Evolutionary conservation across 768 basidiomycete genomes (phyloP), one percentile per base, ranked within the genome.

Genomic region (Rhodosporidiobolus sp.): DNA sequence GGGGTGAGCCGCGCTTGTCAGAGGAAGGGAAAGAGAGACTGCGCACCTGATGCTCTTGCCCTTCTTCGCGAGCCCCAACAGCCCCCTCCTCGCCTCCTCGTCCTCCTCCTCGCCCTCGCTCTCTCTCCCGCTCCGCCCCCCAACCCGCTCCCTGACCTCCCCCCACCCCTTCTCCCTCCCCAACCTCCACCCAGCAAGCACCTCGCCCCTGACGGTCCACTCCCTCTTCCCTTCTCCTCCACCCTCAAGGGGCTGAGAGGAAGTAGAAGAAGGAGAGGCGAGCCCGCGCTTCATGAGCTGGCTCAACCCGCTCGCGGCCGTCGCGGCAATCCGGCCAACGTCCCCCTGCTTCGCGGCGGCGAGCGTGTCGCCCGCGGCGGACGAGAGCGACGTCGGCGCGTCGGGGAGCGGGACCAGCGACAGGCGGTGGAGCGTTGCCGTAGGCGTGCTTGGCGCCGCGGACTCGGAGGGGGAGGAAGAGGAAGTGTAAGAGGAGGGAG

Each of bases 271-370:
- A 35, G 20, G 49, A 52, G 24, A 17, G 3, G 32, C 66, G 8
- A 43, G 14, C 35, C 48, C 67, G 30, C 55, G 50, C 53, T 57
- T 67, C 75, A 76, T 76, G 16, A 76, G 52, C 52, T 72, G 67
- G 30, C 60, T 65, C 48, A 76, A 32, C 3, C 71, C 75, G 32
- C 70, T 72, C 17, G 67, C 71, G 11, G 75, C 75, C 14, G 60
- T 76, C 22, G 56, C 65, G n/a, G 75, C 70, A 16, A 72, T 65
- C 16, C 38, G 34, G 22, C 65, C 75, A 19, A 72, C 75, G 38
- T 76, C 74, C 0, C 69, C 73, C 1, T 65, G 32, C 12, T 49
- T 52, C 3, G 69, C 65, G 4, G 65, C 69, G 10, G 57, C 65
- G 24, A 56, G 19, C 2, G 64, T 30, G 0, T 30, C 61, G 4